Base-by-base conservation (phyloP, 306 rosid genomes). In the Astragalus glycyphyllos region DNA sequence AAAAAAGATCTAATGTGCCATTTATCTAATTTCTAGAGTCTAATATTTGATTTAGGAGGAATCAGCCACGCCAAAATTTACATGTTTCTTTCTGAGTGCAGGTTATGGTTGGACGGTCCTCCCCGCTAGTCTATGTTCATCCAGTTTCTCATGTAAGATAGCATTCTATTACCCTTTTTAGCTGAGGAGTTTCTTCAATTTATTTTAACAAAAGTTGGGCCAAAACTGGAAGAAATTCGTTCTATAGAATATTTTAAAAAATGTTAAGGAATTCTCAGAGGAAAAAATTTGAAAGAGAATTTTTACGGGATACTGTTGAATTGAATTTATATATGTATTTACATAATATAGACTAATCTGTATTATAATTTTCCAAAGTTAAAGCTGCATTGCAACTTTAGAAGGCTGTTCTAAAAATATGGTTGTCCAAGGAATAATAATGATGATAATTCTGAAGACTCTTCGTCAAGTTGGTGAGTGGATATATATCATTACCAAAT, bases 81-180 rank as follows among this genome's bases (percentile, higher is more conserved):
- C 41, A 38, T 38, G 58, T 72, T 66, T 46, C 35, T 72, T 54
- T 73, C 80, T 51, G 50, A 74, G 56, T 83, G 79, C 86, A 92
- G 98, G 96, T 84, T 72, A 83, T 85, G 96, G 86, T 82, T 72
- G 96, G 98, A 78, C 89, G 91, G 57, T 75, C 89, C 5, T 83
- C 91, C 79, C 98, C 82, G 80, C 80, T 90, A 75, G 83, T 92
- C 66, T 90, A 92, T 77, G 82, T 83, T 78, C 96, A 90, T 69
- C 96, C 95, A 53, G 82, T 85, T 80, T 76, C 98, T 70, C 92
- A 86, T 60, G 96, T 92, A 90, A 85, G 92, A 73, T 63, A 81
- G 31, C 45, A 45, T 68, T 62, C 57, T 62, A 34, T 63, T 56
- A 49, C 35, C 55, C 65, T 65, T 78, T 65, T 72, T 40, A 11